Percentiles rank a stretch among this genome's conserved stretches.
Conservation (phyloP, 768 basidiomycete genomes). For the Auricularia auricula-judae region DNA sequence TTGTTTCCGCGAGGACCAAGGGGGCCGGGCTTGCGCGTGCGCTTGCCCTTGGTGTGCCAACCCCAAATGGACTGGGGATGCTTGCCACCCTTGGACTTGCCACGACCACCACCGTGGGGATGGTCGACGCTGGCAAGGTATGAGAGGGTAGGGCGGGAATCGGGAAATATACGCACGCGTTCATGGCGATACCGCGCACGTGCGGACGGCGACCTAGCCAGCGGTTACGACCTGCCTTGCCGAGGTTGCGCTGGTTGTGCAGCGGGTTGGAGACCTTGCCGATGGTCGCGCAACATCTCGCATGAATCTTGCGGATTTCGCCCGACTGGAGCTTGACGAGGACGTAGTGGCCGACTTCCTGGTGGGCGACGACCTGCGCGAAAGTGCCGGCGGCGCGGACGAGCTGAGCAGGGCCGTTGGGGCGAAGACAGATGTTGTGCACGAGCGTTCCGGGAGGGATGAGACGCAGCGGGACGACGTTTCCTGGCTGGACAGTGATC, state of each 20-base stretch:
- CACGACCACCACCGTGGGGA: constrained; percentile 96
- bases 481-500: constrained; percentile 77
- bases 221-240: constrained; percentile 83
- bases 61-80: constrained; percentile 89
- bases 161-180: constrained; percentile 49
- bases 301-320: constrained; percentile 72
- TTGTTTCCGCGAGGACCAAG: constrained; percentile 85
- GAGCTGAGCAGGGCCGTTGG: constrained; percentile 66
- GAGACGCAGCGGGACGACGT: constrained; percentile 82
- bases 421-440: constrained; percentile 72
- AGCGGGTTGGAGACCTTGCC: constrained; percentile 87
- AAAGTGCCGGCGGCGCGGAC: constrained; percentile 85
- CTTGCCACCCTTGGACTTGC: constrained; percentile 94
- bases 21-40: constrained; percentile 87
- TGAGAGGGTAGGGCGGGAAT: background rate
- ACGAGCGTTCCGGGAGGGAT: constrained; percentile 85
- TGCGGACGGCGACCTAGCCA: constrained; percentile 80
- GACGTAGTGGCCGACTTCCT: constrained; percentile 57
- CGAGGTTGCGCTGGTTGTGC: constrained; percentile 74
- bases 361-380: constrained; percentile 72
- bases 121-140: constrained; percentile 55
- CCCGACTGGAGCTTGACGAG: constrained; percentile 86
- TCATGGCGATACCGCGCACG: constrained; percentile 95
- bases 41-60: constrained; percentile 83
- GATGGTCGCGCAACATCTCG: constrained; percentile 74